phyloP scores from a whole-genome alignment of 371 early-diverging fungal species.

The Haplosporangium sp. region DNA sequence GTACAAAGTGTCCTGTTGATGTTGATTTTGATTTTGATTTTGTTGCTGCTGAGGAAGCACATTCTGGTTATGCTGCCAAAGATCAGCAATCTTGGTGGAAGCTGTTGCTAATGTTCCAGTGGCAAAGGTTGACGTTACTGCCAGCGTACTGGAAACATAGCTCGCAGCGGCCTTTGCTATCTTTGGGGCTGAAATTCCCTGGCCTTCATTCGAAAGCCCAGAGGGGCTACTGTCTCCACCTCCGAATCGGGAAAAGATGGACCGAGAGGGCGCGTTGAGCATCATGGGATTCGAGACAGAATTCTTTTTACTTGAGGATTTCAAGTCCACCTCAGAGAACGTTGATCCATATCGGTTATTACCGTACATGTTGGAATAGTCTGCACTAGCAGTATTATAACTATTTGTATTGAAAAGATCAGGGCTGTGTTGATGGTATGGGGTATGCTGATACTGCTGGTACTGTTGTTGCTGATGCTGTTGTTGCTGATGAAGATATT shows the following conservation, averaged over 20 bases:
- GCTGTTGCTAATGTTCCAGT: constrained; percentile 39
- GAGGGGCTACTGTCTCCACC: background rate
- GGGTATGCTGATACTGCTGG: constrained; percentile 10
- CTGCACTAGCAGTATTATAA: constrained; percentile 12
- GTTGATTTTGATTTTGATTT: constrained; percentile 6
- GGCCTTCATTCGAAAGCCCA: constrained; percentile 6
- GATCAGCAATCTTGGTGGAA: constrained; percentile 50
- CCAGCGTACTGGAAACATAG: constrained; percentile 45
- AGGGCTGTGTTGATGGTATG: constrained; percentile 22
- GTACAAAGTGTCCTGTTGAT: constrained; percentile 19
- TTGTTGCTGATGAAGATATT: background rate
- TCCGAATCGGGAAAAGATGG: constrained; percentile 42
- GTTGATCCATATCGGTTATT: constrained; percentile 4
- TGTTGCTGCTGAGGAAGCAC: constrained; percentile 41
- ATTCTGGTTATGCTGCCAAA: constrained; percentile 49
- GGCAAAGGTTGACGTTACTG: constrained; percentile 50
- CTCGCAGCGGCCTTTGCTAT: constrained; percentile 44
- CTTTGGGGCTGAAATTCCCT: constrained; percentile 18
- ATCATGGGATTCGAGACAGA: constrained; percentile 19
- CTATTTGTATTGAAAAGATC: constrained; percentile 17
- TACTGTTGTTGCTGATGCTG: constrained; percentile 15
- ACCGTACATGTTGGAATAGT: constrained; percentile 6
- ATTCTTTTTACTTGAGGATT: background rate
- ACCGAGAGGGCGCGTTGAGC: constrained; percentile 19
- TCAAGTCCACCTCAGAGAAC: background rate